Base-by-base conservation (phyloP, 192 early-diverging fungal genomes). In the Coemansia sp. region DNA sequence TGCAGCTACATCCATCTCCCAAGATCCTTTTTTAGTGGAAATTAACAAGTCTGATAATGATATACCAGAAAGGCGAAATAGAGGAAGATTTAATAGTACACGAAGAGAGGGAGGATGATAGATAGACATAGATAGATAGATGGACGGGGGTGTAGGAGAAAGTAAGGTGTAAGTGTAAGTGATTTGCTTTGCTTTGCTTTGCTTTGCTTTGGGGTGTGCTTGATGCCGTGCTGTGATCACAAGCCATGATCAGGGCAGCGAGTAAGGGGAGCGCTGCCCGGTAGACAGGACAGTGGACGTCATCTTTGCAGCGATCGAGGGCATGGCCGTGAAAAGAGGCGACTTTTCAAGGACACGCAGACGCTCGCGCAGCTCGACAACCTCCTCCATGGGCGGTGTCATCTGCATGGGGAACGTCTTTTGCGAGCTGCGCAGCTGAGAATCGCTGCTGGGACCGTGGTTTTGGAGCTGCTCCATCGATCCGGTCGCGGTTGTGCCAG, bases 351-450 rank as follows among this genome's bases (percentile, higher is more conserved):
- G 43, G 35, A 45, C 64, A n/a, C 51, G 69, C 48, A 83, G 69
- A 5, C 58, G 51, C 59, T 74, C 66, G 39, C 75, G 68, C 61
- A 83, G 61, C 70, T 70, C 66, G 20, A 58, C 66, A 15, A 83
- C 64, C 41, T 83, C 72, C 57, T 83, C 81, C 39, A 75, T 67
- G 20, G 81, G 81, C 38, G 81, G 81, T 4, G 81, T 78, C 63
- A 72, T 72, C 37, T 78, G 69, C 69, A 56, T 62, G 17, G 74
- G 71, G 55, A 75, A 75, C 67, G 75, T 64, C 56, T 64, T 69
- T 38, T 67, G 68, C 28, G 53, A 53, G 53, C 58, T 61, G 34
- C 45, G 61, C 34, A 12, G 20, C 35, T 54, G 60, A 28, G 33
- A 9, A 28, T 34, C 36, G 61, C 45, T 37, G 51, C 61, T 60